Conservation (phyloP, 1,139 yeast genomes). For the Hemisphaericaspora lyxosophila region DNA sequence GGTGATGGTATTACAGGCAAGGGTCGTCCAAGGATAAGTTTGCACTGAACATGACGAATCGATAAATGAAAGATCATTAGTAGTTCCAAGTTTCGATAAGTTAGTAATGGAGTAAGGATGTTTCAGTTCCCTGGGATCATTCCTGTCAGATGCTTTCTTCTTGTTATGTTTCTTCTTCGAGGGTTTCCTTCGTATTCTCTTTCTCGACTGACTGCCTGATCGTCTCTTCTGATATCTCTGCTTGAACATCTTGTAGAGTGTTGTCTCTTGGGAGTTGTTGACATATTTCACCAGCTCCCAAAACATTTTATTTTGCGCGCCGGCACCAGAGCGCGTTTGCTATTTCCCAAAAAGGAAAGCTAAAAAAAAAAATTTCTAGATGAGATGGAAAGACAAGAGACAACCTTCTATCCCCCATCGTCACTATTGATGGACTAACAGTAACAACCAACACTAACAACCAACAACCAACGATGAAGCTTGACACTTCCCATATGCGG, state of each 20-base stretch:
- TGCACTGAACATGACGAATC: conserved; percentile 17
- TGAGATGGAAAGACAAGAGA: not conserved
- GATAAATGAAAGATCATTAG: conserved; percentile 12
- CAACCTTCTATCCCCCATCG: not conserved
- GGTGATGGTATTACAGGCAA: conserved; percentile 8
- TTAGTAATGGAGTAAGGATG: conserved; percentile 3
- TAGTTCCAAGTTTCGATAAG: conserved; percentile 7
- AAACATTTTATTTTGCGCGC: too few relatives aligned
- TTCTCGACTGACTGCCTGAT: not conserved
- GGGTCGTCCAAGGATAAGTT: conserved; percentile 21
- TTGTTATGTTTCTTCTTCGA: not conserved
- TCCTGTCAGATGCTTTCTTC: too few relatives aligned
- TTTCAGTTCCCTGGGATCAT: not conserved
- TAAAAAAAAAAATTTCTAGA: conserved; percentile 2
- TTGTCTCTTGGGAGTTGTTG: too few relatives aligned
- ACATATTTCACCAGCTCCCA: too few relatives aligned
- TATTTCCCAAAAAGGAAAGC: not conserved
- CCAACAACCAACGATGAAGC: conserved; percentile 57
- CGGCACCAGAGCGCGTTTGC: too few relatives aligned
- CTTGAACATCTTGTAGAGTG: conserved; percentile 1
- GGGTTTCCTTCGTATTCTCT: not conserved
- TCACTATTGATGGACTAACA: too few relatives aligned
- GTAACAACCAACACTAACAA: not conserved
- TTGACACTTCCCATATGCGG: conserved; percentile 91
- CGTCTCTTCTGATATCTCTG: conserved; percentile 2